phyloP scores from a whole-genome alignment of 805 yeast species.

The Lipomyces sp. region DNA sequence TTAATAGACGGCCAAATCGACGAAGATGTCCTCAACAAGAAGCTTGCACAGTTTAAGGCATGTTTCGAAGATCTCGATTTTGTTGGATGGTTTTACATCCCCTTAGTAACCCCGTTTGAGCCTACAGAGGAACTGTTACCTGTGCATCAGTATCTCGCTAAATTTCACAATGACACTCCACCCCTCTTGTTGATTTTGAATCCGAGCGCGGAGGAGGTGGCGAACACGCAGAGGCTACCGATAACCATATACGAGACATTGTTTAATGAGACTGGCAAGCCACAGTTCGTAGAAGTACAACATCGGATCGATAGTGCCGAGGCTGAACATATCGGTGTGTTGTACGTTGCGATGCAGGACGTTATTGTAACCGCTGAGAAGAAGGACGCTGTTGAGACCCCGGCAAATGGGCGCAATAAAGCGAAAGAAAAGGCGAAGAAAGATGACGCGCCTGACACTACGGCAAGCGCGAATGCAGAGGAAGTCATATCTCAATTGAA shows the following conservation, averaged over 20 bases:
- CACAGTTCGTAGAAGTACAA: slow-evolving; percentile 27
- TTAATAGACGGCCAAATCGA: slow-evolving; percentile 38
- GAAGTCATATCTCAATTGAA: slow-evolving; percentile 31
- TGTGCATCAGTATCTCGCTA: slow-evolving; percentile 27
- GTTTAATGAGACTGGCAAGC: slow-evolving; percentile 24
- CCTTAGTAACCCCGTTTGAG: slow-evolving; percentile 36
- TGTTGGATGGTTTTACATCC: slow-evolving; percentile 46
- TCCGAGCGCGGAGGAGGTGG: slow-evolving; percentile 8
- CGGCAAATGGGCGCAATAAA: not conserved
- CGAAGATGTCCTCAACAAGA: slow-evolving; percentile 36
- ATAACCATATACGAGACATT: slow-evolving; percentile 31
- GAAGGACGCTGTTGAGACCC: slow-evolving; percentile 1
- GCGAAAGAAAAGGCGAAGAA: slow-evolving; percentile 4
- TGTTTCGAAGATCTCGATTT: slow-evolving; percentile 44
- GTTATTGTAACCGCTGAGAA: slow-evolving; percentile 13
- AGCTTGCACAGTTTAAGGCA: slow-evolving; percentile 41
- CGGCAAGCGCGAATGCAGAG: slow-evolving; percentile 16
- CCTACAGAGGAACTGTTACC: slow-evolving; percentile 28
- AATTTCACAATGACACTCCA: slow-evolving; percentile 35
- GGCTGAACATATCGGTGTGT: slow-evolving; percentile 37
- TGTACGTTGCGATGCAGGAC: slow-evolving; percentile 35
- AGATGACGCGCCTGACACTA: slow-evolving; percentile 1
- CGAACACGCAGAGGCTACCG: slow-evolving; percentile 26
- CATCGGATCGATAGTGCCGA: slow-evolving; percentile 32
- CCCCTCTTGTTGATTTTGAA: slow-evolving; percentile 30